Conservation (phyloP, 108 stramenopile genomes). For the Skeletonema marinoi region DNA sequence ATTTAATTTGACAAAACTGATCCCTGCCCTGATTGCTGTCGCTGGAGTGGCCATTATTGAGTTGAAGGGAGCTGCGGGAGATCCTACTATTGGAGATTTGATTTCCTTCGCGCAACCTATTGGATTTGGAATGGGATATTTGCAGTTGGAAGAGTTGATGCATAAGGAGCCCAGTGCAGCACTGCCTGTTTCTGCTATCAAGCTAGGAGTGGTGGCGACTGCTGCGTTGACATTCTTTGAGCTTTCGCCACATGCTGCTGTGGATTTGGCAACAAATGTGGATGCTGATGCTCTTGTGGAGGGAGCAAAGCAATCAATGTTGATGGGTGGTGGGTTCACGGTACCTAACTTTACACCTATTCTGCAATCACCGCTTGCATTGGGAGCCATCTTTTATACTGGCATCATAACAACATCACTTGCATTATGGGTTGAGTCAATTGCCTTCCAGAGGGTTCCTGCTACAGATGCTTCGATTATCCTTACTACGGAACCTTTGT, state of each 20-base stretch:
- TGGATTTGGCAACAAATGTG: constrained; percentile 9
- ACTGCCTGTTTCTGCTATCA: constrained; percentile 62
- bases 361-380: constrained; percentile 53
- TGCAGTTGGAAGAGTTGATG: constrained; percentile 70
- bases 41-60: constrained; percentile 72
- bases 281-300: constrained; percentile 5
- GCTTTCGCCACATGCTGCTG: constrained; percentile 33
- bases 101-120: constrained; percentile 77
- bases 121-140: constrained; percentile 79
- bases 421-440: constrained; percentile 71
- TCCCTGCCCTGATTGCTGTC: constrained; percentile 67
- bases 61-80: constrained; percentile 61
- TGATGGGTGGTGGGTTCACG: constrained; percentile 3
- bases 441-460: constrained; percentile 69
- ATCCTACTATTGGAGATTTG: constrained; percentile 62
- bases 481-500: constrained; percentile 75
- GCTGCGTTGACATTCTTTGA: constrained; percentile 63
- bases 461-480: constrained; percentile 78
- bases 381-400: constrained; percentile 67
- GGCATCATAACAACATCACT: constrained; percentile 72
- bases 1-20: constrained; percentile 57
- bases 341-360: constrained; percentile 67
- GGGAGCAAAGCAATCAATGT: constrained; percentile 3
- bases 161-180: constrained; percentile 65
- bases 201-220: constrained; percentile 54